Evolutionary conservation across 164 flowering plant genomes (phyloP), one percentile per base, ranked within the genome.

Genomic region (Dillenia turbinata): DNA sequence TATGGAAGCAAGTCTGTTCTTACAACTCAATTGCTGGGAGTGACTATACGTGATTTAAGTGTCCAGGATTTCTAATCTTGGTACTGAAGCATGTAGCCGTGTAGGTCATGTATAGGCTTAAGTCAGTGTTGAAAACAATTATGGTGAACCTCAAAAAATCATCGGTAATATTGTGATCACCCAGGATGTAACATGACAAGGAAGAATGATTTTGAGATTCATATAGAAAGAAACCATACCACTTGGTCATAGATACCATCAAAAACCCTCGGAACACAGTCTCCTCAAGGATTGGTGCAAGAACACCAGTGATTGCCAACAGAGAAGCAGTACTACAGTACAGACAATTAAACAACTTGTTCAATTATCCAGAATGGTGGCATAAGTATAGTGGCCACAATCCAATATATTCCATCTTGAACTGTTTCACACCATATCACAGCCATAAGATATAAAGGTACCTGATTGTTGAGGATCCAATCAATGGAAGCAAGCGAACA

Each of bases 251-350:
- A 52, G 96, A 84, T 62, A 77, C 89, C 96, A 94, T 84, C 44
- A 94, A 70, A 71, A 89, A 94, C 12, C 99, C 99, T 72, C 96
- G 90, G 75, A 91, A 94, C 52, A 94, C 73, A 26, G 85, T 91
- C 73, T 94, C 99, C 75, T 94, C 99, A 46, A 91, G 89, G 59
- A 94, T 47, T 50, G 99, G 97, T 57, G 97, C 97, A 70, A 94
- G 75, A 58, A 91, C 81, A 53, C 99, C 97, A 4, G 95, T 85
- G 67, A 94, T 75, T 62, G 91, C 97, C 52, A 94, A 68, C 68
- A 94, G 77, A 76, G 77, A 87, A 45, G 83, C 85, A 65, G 98
- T 94, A 81, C 98, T 94, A 64, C 69, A 75, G 71, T 22, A 56
- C 33, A 69, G 43, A 65, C 2, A 22, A 60, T 65, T 49, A 62